A percentile compares a stretch with the other conserved stretches of the same genome.
phyloP scores from a whole-genome alignment of 345 rosid genomes.

The Pugionium dolabratum region DNA sequence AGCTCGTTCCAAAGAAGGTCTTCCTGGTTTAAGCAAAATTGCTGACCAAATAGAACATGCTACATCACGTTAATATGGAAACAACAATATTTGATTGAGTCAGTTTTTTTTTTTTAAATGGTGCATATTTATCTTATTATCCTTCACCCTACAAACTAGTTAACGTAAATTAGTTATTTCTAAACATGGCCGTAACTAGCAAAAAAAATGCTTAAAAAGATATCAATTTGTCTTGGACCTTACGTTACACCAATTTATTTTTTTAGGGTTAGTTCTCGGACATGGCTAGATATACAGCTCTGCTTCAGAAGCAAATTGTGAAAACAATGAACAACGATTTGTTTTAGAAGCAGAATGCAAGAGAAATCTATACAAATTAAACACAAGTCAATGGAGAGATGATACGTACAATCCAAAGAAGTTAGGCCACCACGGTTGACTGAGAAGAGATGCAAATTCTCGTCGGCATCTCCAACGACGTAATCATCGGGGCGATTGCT shows the following conservation, averaged over 20 bases:
- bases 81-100: not conserved
- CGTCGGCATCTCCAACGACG: conserved; percentile 30
- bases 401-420: conserved; percentile 28
- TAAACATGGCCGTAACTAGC: too few relatives aligned
- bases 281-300: too few relatives aligned
- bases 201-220: too few relatives aligned
- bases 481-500: not conserved
- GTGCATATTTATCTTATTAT: not conserved
- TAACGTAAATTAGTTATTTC: too few relatives aligned
- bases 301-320: too few relatives aligned
- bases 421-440: conserved; percentile 31
- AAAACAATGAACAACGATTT: too few relatives aligned
- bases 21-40: conserved; percentile 27
- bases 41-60: conserved; percentile 4
- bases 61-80: conserved; percentile 1
- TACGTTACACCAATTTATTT: too few relatives aligned
- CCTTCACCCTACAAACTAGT: too few relatives aligned
- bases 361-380: not conserved
- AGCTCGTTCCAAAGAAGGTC: conserved; percentile 23
- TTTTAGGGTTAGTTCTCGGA: too few relatives aligned
- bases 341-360: too few relatives aligned
- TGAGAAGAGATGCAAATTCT: conserved; percentile 34
- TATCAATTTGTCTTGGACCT: too few relatives aligned
- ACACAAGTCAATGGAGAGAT: conserved; percentile 30
- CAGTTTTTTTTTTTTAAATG: not conserved